These are phyloP conservation scores for Plasmodium relictum DNA, from an alignment of 169 alveolate genomes.

Conservation along the genomic window DNA sequence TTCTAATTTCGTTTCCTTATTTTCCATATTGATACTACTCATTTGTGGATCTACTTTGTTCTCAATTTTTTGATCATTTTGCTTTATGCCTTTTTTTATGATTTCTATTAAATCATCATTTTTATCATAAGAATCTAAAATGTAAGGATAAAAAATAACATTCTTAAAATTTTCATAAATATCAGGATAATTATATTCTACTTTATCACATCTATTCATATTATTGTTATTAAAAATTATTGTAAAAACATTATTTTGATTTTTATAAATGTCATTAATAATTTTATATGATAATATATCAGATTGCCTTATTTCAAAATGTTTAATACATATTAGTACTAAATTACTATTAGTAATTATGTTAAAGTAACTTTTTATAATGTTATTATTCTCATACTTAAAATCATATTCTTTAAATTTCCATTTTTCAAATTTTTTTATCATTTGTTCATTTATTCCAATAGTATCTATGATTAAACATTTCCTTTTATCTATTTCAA, in stretches of 20 bases:
- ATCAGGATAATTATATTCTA: constrained; percentile 16
- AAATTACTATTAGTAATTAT: constrained; percentile 32
- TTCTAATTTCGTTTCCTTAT: background rate
- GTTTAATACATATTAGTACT: constrained; percentile 21
- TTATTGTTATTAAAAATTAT: constrained; percentile 7
- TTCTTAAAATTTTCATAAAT: constrained; percentile 38
- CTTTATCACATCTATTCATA: background rate
- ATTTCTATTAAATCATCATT: constrained; percentile 4
- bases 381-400: constrained; percentile 18
- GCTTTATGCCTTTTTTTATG: constrained; percentile 1
- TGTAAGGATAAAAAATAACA: constrained; percentile 35
- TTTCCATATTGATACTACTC: background rate
- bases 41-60: background rate
- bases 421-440: constrained; percentile 19
- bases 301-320: constrained; percentile 15
- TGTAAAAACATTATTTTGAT: constrained; percentile 17
- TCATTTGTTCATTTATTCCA: constrained; percentile 62
- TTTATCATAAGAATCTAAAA: background rate
- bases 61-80: constrained; percentile 1
- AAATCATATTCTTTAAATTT: background rate
- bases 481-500: constrained; percentile 20
- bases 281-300: constrained; percentile 37
- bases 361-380: constrained; percentile 25
- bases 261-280: constrained; percentile 19
- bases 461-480: constrained; percentile 44